Base-by-base conservation (phyloP, 1,284 basidiomycete species). In the Trichosporon sp. region DNA sequence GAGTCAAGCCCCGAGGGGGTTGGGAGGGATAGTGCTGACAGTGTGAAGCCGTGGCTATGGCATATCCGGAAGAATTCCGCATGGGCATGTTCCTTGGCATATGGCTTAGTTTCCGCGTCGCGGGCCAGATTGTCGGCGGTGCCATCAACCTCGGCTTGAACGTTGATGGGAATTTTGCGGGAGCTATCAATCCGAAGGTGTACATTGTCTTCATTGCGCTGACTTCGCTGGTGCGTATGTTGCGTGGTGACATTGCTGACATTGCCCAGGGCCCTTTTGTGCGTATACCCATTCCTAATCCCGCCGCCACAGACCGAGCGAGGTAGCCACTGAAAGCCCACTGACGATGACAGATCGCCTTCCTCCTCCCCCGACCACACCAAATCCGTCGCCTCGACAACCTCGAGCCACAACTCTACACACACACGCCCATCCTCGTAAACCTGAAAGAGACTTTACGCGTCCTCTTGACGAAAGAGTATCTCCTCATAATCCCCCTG, bases 271-370 rank as follows among this genome's bases (percentile, higher is more conserved):
- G 49, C 1, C 49, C 49, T 6, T 54, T 54, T 16, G 58, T 33
- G 29, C 10, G 29, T 27, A 56, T 19, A n/a, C n/a, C n/a, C n/a
- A n/a, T n/a, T n/a, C n/a, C n/a, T n/a, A n/a, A n/a, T n/a, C n/a
- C n/a, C n/a, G n/a, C n/a, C n/a, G n/a, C n/a, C n/a, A n/a, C n/a
- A n/a, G n/a, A n/a, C n/a, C n/a, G n/a, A n/a, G n/a, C n/a, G n/a
- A n/a, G n/a, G n/a, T n/a, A n/a, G n/a, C n/a, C n/a, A 32, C 6
- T 11, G 19, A 84, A 83, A 76, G 80, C 80, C 52, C 13, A 71
- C 36, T 23, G n/a, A 40, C 36, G 36, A 34, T 19, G n/a, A 25
- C 29, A 56, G 46, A 3, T 59, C 9, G 64, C 46, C 1, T 58
- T 65, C 49, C 46, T 61, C 14, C 64, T 65, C n/a, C 60, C 64